These are phyloP conservation scores for Sarcomyxa edulis DNA, from an alignment of 768 basidiomycete genomes.

Conservation along the genomic window DNA sequence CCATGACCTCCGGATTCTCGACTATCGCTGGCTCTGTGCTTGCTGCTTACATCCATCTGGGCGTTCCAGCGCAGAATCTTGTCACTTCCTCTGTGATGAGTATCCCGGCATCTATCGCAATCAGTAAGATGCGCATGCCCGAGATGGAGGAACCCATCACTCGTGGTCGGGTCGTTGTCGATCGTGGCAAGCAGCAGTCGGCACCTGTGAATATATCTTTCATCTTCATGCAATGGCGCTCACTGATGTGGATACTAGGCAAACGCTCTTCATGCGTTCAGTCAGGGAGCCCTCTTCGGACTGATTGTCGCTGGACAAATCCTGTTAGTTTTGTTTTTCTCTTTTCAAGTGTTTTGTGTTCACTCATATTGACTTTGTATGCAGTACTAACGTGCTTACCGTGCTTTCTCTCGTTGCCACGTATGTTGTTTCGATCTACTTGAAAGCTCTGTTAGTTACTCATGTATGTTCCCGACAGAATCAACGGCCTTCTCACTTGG, in stretches of 20 bases:
- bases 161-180: constrained; percentile 73
- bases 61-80: constrained; percentile 74
- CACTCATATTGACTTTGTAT: constrained; percentile 7
- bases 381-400: constrained; percentile 77
- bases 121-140: constrained; percentile 83
- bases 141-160: constrained; percentile 85
- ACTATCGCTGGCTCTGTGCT: constrained; percentile 92
- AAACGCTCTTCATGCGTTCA: constrained; percentile 88
- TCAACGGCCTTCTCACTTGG: constrained; percentile 88
- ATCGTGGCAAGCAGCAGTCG: constrained; percentile 63
- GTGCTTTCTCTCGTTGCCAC: constrained; percentile 75
- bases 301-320: constrained; percentile 85
- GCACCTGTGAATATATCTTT: constrained; percentile 36
- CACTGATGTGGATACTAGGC: too few species aligned
- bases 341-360: constrained; percentile 1
- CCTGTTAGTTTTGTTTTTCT: constrained; percentile 40
- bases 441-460: not conserved
- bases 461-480: constrained; percentile 25
- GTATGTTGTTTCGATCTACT: constrained; percentile 20
- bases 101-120: constrained; percentile 91
- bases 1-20: constrained; percentile 91
- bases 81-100: constrained; percentile 92
- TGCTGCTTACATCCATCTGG: constrained; percentile 73
- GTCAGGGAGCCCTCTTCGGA: constrained; percentile 80
- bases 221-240: not conserved